A percentile compares a stretch with the other conserved stretches of the same genome.
Conservation (phyloP, 352 stramenopile species). For the Globisporangium mamillatum region DNA sequence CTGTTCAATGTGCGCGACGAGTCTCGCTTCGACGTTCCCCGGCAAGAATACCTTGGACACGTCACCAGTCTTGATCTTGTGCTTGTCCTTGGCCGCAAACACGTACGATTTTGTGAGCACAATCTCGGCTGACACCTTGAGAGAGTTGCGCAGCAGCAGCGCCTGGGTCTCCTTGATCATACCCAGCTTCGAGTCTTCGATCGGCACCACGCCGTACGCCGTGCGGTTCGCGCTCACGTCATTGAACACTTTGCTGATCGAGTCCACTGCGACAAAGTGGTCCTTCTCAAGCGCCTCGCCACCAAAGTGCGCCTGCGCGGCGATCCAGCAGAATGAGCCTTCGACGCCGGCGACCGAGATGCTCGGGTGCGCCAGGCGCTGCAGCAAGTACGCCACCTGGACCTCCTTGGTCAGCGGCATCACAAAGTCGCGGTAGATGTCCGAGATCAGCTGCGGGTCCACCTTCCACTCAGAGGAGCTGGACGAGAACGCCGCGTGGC, state of each 20-base stretch:
- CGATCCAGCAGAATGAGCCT: conserved; percentile 78
- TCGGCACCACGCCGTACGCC: conserved; percentile 82
- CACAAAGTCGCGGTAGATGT: conserved; percentile 97
- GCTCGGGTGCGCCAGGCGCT: conserved; percentile 74
- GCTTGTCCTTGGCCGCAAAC: conserved; percentile 57
- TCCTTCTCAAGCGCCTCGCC: conserved; percentile 37
- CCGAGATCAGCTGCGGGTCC: conserved; percentile 94
- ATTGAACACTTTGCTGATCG: conserved; percentile 76
- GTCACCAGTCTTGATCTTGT: conserved; percentile 38
- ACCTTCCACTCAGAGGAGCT: conserved; percentile 88
- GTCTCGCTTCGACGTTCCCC: conserved; percentile 43
- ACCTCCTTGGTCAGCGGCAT: conserved; percentile 99
- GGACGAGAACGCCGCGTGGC: conserved; percentile 21
- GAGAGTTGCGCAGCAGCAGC: conserved; percentile 59
- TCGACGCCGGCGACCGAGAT: conserved; percentile 68
- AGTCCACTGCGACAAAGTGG: conserved; percentile 55
- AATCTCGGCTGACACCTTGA: conserved; percentile 80
- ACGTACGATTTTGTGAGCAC: conserved; percentile 68
- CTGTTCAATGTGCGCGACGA: conserved; percentile 64
- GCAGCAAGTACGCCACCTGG: conserved; percentile 91
- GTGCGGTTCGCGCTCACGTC: conserved; percentile 78
- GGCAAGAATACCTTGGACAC: conserved; percentile 62
- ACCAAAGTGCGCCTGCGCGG: conserved; percentile 64
- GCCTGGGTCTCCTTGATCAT: conserved; percentile 88
- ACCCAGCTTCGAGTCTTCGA: conserved; percentile 79